These are phyloP conservation scores for Starmerella vitae DNA, from an alignment of 805 yeast species.

Conservation along the genomic window DNA sequence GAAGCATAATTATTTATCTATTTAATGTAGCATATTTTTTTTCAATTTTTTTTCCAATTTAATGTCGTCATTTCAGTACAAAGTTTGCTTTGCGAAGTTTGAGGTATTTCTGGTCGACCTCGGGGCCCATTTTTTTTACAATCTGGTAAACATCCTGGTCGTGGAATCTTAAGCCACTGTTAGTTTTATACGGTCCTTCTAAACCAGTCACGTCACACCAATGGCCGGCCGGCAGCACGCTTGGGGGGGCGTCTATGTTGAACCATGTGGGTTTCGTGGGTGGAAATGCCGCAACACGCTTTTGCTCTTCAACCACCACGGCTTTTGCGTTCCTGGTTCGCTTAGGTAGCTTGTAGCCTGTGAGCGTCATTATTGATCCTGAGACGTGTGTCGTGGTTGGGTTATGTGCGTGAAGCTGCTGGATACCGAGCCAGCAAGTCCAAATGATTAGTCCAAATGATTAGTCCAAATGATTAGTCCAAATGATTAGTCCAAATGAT, in stretches of 20 bases:
- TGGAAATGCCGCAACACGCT: constrained; percentile 38
- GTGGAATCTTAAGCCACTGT: constrained; percentile 62
- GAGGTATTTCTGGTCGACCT: constrained; percentile 85
- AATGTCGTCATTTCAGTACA: constrained; percentile 43
- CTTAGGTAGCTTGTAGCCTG: constrained; percentile 39
- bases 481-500: too few relatives aligned
- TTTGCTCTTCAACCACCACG: constrained; percentile 61
- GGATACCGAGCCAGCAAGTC: too few relatives aligned
- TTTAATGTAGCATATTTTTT: background rate
- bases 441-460: too few relatives aligned
- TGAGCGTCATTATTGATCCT: constrained; percentile 26
- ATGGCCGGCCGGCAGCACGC: constrained; percentile 61
- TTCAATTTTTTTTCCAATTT: background rate
- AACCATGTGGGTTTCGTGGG: constrained; percentile 46
- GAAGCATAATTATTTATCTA: constrained; percentile 2
- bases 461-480: too few relatives aligned
- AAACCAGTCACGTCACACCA: constrained; percentile 93
- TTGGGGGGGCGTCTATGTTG: constrained; percentile 74
- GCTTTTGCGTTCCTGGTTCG: constrained; percentile 67
- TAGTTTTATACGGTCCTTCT: constrained; percentile 60
- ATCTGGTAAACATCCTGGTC: constrained; percentile 75
- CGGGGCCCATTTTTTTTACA: constrained; percentile 64
- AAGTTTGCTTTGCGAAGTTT: constrained; percentile 81
- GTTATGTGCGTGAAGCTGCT: too few relatives aligned
- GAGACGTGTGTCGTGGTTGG: too few relatives aligned